Percentiles rank a stretch among this genome's conserved stretches.
Conservation (phyloP, 768 basidiomycete genomes). For the Tulasnella sp. region DNA sequence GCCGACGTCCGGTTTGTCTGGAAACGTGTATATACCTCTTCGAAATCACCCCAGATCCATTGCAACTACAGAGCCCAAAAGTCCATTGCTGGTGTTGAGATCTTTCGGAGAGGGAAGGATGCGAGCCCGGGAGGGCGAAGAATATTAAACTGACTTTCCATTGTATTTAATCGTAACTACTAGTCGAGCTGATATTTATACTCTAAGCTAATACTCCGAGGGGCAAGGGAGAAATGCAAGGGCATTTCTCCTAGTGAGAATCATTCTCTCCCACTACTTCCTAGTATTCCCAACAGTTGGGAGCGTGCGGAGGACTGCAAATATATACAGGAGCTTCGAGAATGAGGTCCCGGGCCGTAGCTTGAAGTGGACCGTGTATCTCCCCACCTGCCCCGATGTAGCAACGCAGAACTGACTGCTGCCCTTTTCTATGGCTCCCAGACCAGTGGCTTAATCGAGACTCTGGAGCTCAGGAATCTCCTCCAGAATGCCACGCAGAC, state of each 20-base stretch:
- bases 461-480: conserved; percentile 93
- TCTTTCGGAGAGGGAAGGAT: too few relatives aligned
- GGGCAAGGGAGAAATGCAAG: too few relatives aligned
- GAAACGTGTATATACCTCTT: background rate
- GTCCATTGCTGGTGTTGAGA: conserved; percentile 84
- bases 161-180: too few relatives aligned
- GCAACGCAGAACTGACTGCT: background rate
- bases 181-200: too few relatives aligned
- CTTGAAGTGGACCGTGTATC: conserved; percentile 99
- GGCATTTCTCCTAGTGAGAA: too few relatives aligned
- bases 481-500: conserved; percentile 96
- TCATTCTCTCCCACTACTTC: too few relatives aligned
- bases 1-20: conserved; percentile 83
- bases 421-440: conserved; percentile 14
- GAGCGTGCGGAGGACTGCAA: conserved; percentile 83
- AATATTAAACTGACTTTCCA: too few relatives aligned
- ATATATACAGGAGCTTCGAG: conserved; percentile 86
- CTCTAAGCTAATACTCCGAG: too few relatives aligned
- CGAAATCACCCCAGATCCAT: background rate
- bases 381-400: conserved; percentile 34
- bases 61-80: conserved; percentile 67
- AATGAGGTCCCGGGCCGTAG: conserved; percentile 96
- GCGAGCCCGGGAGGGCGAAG: too few relatives aligned
- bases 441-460: conserved; percentile 89
- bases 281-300: too few relatives aligned